Conservation (phyloP, 257 asterid species). For the Ajuga chamaepitys region DNA sequence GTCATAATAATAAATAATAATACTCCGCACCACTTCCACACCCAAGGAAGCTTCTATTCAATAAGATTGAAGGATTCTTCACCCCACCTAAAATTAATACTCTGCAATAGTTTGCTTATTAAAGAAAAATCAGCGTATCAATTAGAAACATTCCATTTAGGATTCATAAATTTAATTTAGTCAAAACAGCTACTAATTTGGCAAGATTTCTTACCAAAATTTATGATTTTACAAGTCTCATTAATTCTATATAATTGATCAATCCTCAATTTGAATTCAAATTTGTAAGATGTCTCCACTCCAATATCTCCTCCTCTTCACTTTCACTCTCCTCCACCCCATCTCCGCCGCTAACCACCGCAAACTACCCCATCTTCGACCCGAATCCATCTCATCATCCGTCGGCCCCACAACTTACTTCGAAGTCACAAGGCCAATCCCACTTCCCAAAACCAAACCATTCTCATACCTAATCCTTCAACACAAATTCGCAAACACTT, state of each 20-base stretch:
- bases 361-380: constrained; percentile 13
- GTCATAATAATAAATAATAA: too few species aligned
- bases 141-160: background rate
- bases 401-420: constrained; percentile 37
- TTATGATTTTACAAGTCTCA: background rate
- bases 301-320: background rate
- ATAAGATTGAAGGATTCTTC: too few species aligned
- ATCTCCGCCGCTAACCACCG: constrained; percentile 26
- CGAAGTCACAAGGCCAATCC: constrained; percentile 51
- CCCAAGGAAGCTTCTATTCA: too few species aligned
- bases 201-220: background rate
- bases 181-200: background rate
- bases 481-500: constrained; percentile 50
- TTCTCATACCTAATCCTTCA: constrained; percentile 40
- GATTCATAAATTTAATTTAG: too few species aligned
- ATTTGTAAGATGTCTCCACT: background rate
- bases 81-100: too few species aligned
- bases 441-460: constrained; percentile 41
- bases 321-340: constrained; percentile 5
- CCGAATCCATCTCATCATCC: constrained; percentile 12
- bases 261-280: background rate
- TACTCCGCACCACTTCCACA: too few species aligned
- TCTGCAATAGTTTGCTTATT: too few species aligned
- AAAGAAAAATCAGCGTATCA: background rate
- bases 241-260: background rate